A percentile compares a stretch with the other conserved stretches of the same genome.
These are phyloP conservation scores for Phlebiopsis gigantea DNA, from an alignment of 768 basidiomycete species.

Conservation along the genomic window DNA sequence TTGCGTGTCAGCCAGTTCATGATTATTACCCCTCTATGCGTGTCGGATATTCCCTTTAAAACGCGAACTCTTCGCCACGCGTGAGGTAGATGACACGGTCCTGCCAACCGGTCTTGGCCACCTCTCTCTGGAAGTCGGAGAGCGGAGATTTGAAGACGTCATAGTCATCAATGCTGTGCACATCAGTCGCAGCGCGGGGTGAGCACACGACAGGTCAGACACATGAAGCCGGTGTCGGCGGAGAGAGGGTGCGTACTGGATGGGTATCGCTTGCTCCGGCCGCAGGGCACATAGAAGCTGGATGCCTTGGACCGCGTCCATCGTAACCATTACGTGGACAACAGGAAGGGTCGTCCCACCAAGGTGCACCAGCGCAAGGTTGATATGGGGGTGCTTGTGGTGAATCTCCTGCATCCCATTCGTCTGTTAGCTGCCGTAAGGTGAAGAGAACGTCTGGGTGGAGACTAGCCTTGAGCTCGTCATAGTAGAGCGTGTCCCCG, in stretches of 20 bases:
- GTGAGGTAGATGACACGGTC: slow-evolving; percentile 27
- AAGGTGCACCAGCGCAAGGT: slow-evolving; percentile 28
- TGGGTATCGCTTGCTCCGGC: slow-evolving; percentile 29
- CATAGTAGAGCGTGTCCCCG: slow-evolving; percentile 29
- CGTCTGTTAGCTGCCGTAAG: neutral
- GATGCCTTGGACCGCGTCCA: slow-evolving; percentile 29
- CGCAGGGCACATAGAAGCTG: slow-evolving; percentile 27
- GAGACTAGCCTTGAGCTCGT: slow-evolving; percentile 23
- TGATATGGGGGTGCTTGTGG: slow-evolving; percentile 25
- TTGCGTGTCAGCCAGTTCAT: no score
- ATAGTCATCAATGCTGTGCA: slow-evolving; percentile 19
- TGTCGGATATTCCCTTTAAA: slow-evolving; percentile 6
- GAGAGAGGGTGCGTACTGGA: slow-evolving; percentile 18
- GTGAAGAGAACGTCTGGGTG: neutral
- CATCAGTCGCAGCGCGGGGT: neutral
- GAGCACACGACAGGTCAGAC: neutral
- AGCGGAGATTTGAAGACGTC: slow-evolving; percentile 26
- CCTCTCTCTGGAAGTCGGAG: slow-evolving; percentile 26
- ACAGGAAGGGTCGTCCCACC: slow-evolving; percentile 30
- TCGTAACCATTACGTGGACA: slow-evolving; percentile 25
- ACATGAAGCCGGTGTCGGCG: neutral
- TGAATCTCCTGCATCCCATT: slow-evolving; percentile 20
- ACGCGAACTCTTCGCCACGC: slow-evolving; percentile 24
- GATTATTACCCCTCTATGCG: neutral
- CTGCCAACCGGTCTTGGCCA: slow-evolving; percentile 24